These are phyloP conservation scores for Seminavis robusta DNA, from an alignment of 108 stramenopile genomes.

Conservation along the genomic window DNA sequence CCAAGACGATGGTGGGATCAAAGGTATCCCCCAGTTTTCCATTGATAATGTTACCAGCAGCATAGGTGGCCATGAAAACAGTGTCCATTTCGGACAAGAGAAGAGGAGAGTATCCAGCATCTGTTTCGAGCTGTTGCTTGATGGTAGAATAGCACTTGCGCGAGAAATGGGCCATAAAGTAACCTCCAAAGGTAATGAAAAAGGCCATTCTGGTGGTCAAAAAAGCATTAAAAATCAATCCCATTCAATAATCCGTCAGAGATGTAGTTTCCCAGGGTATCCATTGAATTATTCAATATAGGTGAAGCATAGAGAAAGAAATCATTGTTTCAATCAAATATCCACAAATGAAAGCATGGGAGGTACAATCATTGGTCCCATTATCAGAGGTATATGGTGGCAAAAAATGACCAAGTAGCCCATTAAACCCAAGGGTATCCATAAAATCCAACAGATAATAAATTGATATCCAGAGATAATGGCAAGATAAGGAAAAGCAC, in stretches of 20 bases:
- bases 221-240: not conserved
- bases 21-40: constrained; percentile 95
- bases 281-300: too few relatives aligned
- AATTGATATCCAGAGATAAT: not conserved
- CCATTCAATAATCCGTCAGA: not conserved
- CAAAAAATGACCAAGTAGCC: constrained; percentile 12
- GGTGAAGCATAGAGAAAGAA: too few relatives aligned
- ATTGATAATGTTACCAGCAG: constrained; percentile 88
- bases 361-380: too few relatives aligned
- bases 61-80: constrained; percentile 95
- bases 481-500: not conserved
- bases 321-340: constrained; percentile 3
- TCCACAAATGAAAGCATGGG: not conserved
- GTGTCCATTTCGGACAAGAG: constrained; percentile 91
- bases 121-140: constrained; percentile 78
- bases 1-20: constrained; percentile 86
- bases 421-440: too few relatives aligned
- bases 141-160: constrained; percentile 97
- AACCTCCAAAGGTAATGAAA: constrained; percentile 92
- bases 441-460: too few relatives aligned
- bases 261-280: too few relatives aligned
- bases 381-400: too few relatives aligned
- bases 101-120: constrained; percentile 72
- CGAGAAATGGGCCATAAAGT: constrained; percentile 94
- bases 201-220: constrained; percentile 83